A percentile compares a stretch with the other conserved stretches of the same genome.
These are phyloP conservation scores for Pseudisothecium myosuroides DNA, from an alignment of 225 moss, liverwort and hornwort species.

Conservation along the genomic window DNA sequence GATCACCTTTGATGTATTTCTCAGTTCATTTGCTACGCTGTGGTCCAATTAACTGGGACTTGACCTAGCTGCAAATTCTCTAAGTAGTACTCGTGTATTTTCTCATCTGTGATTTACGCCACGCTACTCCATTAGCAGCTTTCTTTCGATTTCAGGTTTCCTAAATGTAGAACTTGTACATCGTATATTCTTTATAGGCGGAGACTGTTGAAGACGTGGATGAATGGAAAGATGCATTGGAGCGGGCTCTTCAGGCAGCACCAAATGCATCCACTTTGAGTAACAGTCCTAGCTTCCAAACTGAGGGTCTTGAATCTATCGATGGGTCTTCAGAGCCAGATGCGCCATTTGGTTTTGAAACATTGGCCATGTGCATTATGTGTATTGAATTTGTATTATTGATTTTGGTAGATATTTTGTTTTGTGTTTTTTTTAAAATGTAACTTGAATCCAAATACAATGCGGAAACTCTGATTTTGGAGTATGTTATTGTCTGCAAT, in stretches of 20 bases:
- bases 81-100: not conserved
- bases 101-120: not conserved
- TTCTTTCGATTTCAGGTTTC: no score
- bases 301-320: constrained; percentile 69
- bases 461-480: not conserved
- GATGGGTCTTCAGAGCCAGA: constrained; percentile 86
- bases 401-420: not conserved
- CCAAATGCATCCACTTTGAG: constrained; percentile 86
- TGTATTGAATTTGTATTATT: not conserved
- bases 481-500: not conserved
- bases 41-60: not conserved
- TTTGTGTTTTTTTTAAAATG: not conserved
- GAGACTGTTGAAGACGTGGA: constrained; percentile 96
- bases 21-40: not conserved
- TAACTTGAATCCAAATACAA: not conserved
- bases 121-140: not conserved
- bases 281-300: constrained; percentile 71
- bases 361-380: not conserved
- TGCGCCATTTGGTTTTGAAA: not conserved
- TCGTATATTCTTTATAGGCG: constrained; percentile 19
- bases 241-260: constrained; percentile 83
- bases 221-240: constrained; percentile 96
- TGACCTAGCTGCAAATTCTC: not conserved
- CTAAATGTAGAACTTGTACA: no score
- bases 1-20: not conserved